These are phyloP conservation scores for Cicer yamashitae DNA, from an alignment of 306 rosid genomes.

Conservation along the genomic window DNA sequence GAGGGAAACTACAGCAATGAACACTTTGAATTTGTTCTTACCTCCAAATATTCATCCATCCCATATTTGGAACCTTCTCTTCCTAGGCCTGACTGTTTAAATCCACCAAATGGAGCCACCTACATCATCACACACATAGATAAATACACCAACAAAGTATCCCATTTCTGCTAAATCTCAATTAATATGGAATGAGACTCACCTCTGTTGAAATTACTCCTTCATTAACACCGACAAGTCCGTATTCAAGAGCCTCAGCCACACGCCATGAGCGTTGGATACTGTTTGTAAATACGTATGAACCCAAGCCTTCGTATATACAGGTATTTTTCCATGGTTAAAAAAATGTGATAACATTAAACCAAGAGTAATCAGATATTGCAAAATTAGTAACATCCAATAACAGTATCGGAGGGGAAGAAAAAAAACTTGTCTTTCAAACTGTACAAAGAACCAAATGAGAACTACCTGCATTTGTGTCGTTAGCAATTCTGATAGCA, in stretches of 20 bases:
- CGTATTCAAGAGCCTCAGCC: conserved; percentile 95
- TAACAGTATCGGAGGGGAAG: background rate
- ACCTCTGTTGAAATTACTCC: conserved; percentile 97
- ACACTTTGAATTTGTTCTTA: conserved; percentile 42
- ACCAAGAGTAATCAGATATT: conserved; percentile 18
- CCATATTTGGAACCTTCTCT: conserved; percentile 99
- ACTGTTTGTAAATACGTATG: conserved; percentile 82
- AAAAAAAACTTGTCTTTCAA: background rate
- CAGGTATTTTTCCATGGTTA: conserved; percentile 24
- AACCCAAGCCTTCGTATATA: conserved; percentile 78
- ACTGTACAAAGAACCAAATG: conserved; percentile 27
- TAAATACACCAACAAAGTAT: conserved; percentile 28
- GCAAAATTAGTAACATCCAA: conserved; percentile 1
- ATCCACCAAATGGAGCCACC: conserved; percentile 99
- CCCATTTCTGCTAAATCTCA: background rate
- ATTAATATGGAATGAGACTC: conserved; percentile 43
- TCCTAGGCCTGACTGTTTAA: conserved; percentile 96
- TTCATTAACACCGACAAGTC: conserved; percentile 92
- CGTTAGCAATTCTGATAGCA: conserved; percentile 82
- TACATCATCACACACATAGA: conserved; percentile 44
- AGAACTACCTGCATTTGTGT: conserved; percentile 81
- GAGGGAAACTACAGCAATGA: background rate
- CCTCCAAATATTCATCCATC: conserved; percentile 95
- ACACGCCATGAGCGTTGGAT: conserved; percentile 97
- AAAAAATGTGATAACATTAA: conserved; percentile 16